Percentiles rank a stretch among this genome's conserved stretches.
Conservation (phyloP, 164 flowering plant genomes). For the Houttuynia cordata region DNA sequence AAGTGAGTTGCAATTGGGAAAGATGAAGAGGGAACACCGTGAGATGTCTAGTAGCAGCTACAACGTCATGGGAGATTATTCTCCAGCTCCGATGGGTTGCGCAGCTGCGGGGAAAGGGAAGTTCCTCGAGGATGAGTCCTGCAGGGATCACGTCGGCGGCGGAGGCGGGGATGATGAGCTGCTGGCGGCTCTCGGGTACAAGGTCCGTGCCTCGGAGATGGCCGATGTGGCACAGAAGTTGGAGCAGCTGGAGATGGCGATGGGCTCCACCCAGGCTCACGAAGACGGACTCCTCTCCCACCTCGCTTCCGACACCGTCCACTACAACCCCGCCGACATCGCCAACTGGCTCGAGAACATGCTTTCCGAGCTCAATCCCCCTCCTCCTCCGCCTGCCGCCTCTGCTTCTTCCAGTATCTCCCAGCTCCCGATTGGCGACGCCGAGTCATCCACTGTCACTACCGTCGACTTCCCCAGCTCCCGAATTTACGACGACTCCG, state of each 20-base stretch:
- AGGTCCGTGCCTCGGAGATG: slow-evolving; percentile 71
- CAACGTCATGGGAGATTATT: neutral
- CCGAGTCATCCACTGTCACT: slow-evolving; percentile 24
- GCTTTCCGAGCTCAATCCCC: slow-evolving; percentile 46
- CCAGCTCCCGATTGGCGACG: slow-evolving; percentile 7
- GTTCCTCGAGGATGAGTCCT: slow-evolving; percentile 21
- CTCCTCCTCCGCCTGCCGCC: slow-evolving; percentile 2
- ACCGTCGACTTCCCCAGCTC: slow-evolving; percentile 12
- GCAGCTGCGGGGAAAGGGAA: slow-evolving; percentile 23
- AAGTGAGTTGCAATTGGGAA: neutral
- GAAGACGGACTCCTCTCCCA: slow-evolving; percentile 43
- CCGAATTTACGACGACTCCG: slow-evolving; percentile 18
- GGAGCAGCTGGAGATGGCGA: slow-evolving; percentile 65
- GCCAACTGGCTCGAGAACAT: slow-evolving; percentile 59
- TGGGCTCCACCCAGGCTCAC: slow-evolving; percentile 34
- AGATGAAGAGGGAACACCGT: slow-evolving; percentile 24
- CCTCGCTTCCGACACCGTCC: slow-evolving; percentile 52
- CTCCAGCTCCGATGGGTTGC: neutral
- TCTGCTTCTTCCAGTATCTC: neutral
- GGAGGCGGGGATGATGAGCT: slow-evolving; percentile 64
- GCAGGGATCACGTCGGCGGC: slow-evolving; percentile 28
- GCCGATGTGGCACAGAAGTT: slow-evolving; percentile 71
- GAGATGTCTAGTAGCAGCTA: slow-evolving; percentile 1
- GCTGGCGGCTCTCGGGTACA: slow-evolving; percentile 70
- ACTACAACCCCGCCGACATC: slow-evolving; percentile 76